Evolutionary conservation across 495 filamentous ascomycete species (phyloP), one percentile per base, ranked within the genome.

Genomic region (Daldinia childiae): DNA sequence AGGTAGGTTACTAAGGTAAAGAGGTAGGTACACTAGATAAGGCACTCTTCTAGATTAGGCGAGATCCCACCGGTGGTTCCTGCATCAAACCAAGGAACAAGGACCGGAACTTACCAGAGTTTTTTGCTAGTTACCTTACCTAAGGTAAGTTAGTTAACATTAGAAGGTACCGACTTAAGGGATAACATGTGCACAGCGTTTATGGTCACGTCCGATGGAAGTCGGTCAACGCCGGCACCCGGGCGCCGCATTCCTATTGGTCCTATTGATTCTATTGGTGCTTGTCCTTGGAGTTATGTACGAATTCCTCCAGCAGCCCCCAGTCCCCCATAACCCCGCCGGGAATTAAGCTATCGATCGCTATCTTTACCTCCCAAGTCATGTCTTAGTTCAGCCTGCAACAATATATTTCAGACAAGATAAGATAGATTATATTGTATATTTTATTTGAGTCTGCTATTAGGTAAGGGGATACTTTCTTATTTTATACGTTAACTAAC

Each of bases 211-310:
- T 65, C 70, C 64, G 70, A 72, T 43, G 50, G 56, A 51, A 60
- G 60, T 64, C 70, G 70, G 70, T 68, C 56, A 50, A 52, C 64
- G 70, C 70, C 70, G 70, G 70, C 56, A 65, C 64, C 70, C 63
- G 68, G 67, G 41, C 27, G 9, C 30, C 41, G 36, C 12, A 14
- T 51, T 69, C 61, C 36, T 55, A 69, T 69, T 69, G 67, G 67
- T 50, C 7, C 30, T 32, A 32, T 32, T 32, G 7, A 1, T 9
- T 8, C 30, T 32, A 32, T 32, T 32, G 1, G 29, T 32, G 54
- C 27, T n/a, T 58, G 12, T n/a, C 26, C 29, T 39, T 59, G 50
- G 11, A 63, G 14, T 38, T 59, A 26, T 26, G 24, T 26, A 32
- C 29, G 29, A 32, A 1, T 32, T 3, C 6, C 29, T 1, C 29